Conservation (phyloP, 1,284 basidiomycete genomes). For the Hymenochaete sp. region DNA sequence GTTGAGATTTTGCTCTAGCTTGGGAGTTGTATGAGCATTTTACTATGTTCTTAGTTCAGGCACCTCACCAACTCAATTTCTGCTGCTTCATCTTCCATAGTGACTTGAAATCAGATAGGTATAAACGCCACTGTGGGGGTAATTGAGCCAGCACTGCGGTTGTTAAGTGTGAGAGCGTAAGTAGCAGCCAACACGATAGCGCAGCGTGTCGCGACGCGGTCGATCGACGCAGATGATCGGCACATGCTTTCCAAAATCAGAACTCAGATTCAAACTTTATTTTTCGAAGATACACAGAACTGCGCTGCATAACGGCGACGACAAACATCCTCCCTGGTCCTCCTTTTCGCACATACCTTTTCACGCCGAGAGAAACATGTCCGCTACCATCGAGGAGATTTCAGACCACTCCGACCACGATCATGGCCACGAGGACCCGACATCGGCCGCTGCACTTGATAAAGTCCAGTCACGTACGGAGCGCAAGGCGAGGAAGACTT, state of each 20-base stretch:
- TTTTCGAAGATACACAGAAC: background rate
- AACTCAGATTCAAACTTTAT: background rate
- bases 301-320: background rate
- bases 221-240: background rate
- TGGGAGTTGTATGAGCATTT: conserved; percentile 7
- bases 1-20: conserved; percentile 79
- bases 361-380: conserved; percentile 42
- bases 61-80: conserved; percentile 59
- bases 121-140: background rate
- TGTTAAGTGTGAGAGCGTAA: too few relatives aligned
- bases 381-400: conserved; percentile 78
- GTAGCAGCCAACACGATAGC: background rate
- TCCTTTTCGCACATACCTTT: background rate
- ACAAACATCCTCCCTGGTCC: too few relatives aligned
- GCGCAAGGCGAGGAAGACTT: conserved; percentile 85
- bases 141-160: too few relatives aligned
- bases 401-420: conserved; percentile 64
- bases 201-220: background rate
- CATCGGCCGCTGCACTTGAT: conserved; percentile 77
- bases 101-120: background rate
- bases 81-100: conserved; percentile 69
- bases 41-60: background rate
- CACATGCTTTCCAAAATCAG: conserved; percentile 1
- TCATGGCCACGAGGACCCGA: conserved; percentile 61
- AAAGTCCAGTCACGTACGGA: conserved; percentile 91